These are phyloP conservation scores for Leccinum boreale DNA, from an alignment of 768 basidiomycete genomes.

Conservation along the genomic window DNA sequence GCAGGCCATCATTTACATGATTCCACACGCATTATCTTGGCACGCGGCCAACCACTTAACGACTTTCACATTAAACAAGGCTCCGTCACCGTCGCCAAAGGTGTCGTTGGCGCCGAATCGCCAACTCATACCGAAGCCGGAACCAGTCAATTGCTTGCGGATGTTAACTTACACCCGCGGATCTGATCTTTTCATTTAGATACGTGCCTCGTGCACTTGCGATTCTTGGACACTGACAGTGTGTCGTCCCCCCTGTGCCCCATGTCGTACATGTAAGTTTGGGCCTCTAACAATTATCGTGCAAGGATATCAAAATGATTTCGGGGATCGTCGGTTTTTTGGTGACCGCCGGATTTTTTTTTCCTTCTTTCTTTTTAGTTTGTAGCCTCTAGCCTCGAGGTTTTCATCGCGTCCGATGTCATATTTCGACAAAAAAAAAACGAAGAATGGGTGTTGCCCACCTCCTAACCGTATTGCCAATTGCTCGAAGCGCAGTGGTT, in stretches of 20 bases:
- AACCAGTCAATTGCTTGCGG: constrained; percentile 14
- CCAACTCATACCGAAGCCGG: constrained; percentile 21
- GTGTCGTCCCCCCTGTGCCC: constrained; percentile 4
- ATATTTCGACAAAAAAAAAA: constrained; percentile 8
- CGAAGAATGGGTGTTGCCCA: constrained; percentile 1
- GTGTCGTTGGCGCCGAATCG: constrained; percentile 4
- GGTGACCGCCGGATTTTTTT: background rate
- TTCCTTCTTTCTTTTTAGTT: background rate
- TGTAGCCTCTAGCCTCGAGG: background rate
- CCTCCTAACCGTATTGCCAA: constrained; percentile 18
- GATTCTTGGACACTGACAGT: background rate
- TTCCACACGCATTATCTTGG: background rate
- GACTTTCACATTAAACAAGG: background rate
- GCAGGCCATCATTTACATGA: background rate
- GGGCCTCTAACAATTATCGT: background rate
- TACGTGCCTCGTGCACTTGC: constrained; percentile 25
- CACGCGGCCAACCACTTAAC: background rate
- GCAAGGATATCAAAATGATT: background rate
- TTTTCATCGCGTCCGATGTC: constrained; percentile 6
- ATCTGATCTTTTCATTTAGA: constrained; percentile 25
- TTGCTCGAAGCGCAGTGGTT: constrained; percentile 8
- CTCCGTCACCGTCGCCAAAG: constrained; percentile 4
- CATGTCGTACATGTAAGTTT: constrained; percentile 2
- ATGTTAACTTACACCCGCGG: constrained; percentile 30
- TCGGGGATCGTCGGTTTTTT: background rate